A percentile compares a stretch with the other conserved stretches of the same genome.
These are phyloP conservation scores for Sclerotinia minor DNA, from an alignment of 2,329 filamentous ascomycete genomes.

Conservation along the genomic window DNA sequence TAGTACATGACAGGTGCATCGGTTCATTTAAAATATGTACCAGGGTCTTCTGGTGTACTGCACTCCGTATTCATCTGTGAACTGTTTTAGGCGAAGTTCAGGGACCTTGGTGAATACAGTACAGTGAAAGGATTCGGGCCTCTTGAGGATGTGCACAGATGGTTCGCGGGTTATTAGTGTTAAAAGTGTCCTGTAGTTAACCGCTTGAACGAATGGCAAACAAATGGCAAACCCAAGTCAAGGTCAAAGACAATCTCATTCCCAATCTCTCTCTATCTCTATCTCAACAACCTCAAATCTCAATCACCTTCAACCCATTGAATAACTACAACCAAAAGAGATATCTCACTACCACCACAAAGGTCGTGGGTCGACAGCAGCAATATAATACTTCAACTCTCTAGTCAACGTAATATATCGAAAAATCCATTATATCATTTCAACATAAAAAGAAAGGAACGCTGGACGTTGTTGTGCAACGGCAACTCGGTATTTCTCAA, in stretches of 20 bases:
- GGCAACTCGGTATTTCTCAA: conserved; percentile 1
- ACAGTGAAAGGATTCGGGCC: conserved; percentile 1
- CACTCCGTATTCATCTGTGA: neutral
- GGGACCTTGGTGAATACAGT: conserved; percentile 5
- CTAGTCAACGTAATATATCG: neutral
- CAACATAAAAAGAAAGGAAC: neutral
- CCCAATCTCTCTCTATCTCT: too few species aligned
- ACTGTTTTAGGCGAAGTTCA: neutral
- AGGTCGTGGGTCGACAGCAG: neutral
- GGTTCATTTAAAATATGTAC: neutral
- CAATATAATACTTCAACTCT: conserved; percentile 8
- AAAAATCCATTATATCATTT: neutral
- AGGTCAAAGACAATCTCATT: neutral
- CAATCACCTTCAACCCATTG: conserved; percentile 5
- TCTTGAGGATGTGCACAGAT: neutral
- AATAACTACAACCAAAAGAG: conserved; percentile 6
- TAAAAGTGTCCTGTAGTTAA: neutral
- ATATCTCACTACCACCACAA: neutral
- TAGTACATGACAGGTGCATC: neutral
- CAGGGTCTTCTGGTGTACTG: neutral
- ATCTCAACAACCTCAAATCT: too few species aligned
- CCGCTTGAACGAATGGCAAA: conserved; percentile 7
- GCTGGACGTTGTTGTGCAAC: conserved; percentile 20
- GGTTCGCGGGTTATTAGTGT: neutral
- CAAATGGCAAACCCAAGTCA: conserved; percentile 13